Evolutionary conservation across 345 rosid species (phyloP).

Genomic region (Syzygium grande): DNA sequence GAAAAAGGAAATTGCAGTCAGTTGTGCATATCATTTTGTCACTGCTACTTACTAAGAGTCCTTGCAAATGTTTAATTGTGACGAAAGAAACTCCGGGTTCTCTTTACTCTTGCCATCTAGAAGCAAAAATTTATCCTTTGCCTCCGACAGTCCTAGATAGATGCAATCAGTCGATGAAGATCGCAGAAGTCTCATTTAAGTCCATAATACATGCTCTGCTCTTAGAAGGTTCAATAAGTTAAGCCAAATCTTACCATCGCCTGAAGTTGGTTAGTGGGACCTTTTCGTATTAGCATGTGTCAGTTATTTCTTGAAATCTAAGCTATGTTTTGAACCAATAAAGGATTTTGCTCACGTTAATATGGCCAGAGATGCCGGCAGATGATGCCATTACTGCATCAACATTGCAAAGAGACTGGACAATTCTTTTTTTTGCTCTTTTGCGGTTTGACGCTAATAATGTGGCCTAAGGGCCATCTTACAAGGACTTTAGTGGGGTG

Average conservation of each 20-base stretch:
- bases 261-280: neutral
- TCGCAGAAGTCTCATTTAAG: neutral
- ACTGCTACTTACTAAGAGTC: neutral
- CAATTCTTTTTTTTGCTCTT: neutral
- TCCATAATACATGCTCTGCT: neutral
- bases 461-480: neutral
- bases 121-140: neutral
- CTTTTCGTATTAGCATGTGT: neutral
- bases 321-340: neutral
- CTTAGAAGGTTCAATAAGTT: neutral
- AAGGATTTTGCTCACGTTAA: neutral
- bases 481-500: neutral
- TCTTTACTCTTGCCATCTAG: neutral
- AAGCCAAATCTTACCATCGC: neutral
- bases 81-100: neutral
- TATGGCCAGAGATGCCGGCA: neutral
- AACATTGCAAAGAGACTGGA: neutral
- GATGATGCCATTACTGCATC: neutral
- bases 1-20: conserved; percentile 8
- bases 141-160: neutral
- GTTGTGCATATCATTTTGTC: neutral
- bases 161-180: neutral
- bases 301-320: neutral
- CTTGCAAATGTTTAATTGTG: neutral
- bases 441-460: neutral